Percentiles rank a stretch among this genome's conserved stretches.
phyloP scores from a whole-genome alignment of 495 filamentous ascomycete genomes.

The Neurospora sublineolata region DNA sequence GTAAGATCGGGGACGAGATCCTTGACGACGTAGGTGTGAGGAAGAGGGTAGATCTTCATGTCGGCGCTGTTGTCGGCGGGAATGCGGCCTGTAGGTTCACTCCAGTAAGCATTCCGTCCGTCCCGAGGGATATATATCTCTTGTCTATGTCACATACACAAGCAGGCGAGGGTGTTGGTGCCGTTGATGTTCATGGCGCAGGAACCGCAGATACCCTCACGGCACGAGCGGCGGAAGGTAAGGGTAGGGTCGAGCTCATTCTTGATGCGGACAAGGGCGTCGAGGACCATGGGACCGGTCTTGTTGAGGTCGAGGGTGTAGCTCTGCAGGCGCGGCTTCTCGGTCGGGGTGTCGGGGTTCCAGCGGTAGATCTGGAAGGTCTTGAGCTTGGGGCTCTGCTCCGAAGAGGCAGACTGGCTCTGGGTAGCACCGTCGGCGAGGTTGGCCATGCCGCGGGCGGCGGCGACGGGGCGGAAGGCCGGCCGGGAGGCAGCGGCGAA shows the following conservation, averaged over 20 bases:
- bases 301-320: constrained; percentile 94
- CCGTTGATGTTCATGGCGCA: constrained; percentile 99
- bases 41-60: constrained; percentile 93
- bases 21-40: constrained; percentile 98
- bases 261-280: constrained; percentile 95
- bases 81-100: constrained; percentile 62
- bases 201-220: constrained; percentile 96
- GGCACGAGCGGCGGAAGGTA: constrained; percentile 87
- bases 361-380: constrained; percentile 98
- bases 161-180: constrained; percentile 88
- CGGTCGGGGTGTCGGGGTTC: constrained; percentile 81
- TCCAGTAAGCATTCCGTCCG: constrained; percentile 1
- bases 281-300: constrained; percentile 96
- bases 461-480: constrained; percentile 33
- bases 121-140: neutral
- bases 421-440: constrained; percentile 33
- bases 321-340: constrained; percentile 89
- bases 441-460: constrained; percentile 31
- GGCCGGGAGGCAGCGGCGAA: constrained; percentile 38
- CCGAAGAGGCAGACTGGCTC: constrained; percentile 29
- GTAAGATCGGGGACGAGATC: constrained; percentile 95
- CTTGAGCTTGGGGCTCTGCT: constrained; percentile 50
- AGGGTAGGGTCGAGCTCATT: constrained; percentile 95
- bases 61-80: constrained; percentile 69
- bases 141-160: too few relatives aligned